These are phyloP conservation scores for Solanum dulcamara DNA, from an alignment of 257 asterid species.

Conservation along the genomic window DNA sequence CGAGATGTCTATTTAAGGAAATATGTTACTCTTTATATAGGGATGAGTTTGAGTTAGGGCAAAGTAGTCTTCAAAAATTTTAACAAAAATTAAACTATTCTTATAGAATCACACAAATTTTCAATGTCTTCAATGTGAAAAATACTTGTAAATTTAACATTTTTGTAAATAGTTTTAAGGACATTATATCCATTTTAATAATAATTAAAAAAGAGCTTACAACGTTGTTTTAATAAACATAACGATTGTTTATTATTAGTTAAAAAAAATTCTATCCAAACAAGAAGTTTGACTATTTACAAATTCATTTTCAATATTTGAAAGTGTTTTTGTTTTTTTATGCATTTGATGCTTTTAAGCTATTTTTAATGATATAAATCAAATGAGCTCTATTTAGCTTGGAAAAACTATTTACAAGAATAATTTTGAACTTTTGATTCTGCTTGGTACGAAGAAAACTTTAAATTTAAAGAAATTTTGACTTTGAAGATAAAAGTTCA, in stretches of 20 bases:
- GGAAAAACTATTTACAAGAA: background rate
- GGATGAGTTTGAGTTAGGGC: background rate
- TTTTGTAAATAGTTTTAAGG: too few species aligned
- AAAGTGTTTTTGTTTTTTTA: background rate
- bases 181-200: background rate
- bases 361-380: background rate
- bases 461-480: background rate
- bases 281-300: background rate
- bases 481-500: background rate
- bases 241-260: background rate
- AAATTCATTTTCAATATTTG: background rate
- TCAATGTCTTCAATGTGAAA: too few species aligned
- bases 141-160: too few species aligned
- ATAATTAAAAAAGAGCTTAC: background rate
- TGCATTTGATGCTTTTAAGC: background rate
- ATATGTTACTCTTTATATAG: background rate
- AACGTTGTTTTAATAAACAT: background rate
- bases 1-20: background rate
- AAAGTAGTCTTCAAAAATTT: background rate
- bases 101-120: too few species aligned
- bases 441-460: background rate
- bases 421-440: background rate
- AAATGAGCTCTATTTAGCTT: background rate
- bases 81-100: too few species aligned
- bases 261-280: background rate